Evolutionary conservation across 805 yeast species (phyloP).

Genomic region (Candida nemodendra): DNA sequence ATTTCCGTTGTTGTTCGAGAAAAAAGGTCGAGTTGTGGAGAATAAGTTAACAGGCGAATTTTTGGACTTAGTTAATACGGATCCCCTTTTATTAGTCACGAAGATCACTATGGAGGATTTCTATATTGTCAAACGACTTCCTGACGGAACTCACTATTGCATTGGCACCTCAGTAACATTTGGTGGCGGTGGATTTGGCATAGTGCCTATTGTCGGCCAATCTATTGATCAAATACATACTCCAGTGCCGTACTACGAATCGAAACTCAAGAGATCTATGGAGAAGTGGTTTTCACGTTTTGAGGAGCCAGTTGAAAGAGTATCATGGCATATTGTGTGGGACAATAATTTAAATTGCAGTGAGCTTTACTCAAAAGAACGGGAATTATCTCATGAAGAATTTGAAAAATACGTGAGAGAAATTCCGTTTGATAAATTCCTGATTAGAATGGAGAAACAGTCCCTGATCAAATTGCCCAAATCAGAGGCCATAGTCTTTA

Average conservation of each 20-base stretch:
- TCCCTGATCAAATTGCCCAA: slow-evolving; percentile 45
- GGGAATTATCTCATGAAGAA: slow-evolving; percentile 36
- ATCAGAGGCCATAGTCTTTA: slow-evolving; percentile 31
- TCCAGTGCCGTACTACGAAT: slow-evolving; percentile 48
- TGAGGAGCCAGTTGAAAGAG: slow-evolving; percentile 46
- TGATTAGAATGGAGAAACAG: slow-evolving; percentile 48
- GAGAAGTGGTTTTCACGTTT: slow-evolving; percentile 48
- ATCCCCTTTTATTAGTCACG: slow-evolving; percentile 44
- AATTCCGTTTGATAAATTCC: slow-evolving; percentile 39
- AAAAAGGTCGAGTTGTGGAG: slow-evolving; percentile 32
- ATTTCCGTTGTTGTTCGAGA: slow-evolving; percentile 44
- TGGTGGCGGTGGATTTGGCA: slow-evolving; percentile 52
- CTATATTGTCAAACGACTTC: slow-evolving; percentile 38
- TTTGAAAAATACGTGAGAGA: slow-evolving; percentile 33
- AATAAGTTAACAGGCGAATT: slow-evolving; percentile 44
- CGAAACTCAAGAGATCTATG: slow-evolving; percentile 47
- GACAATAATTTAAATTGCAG: slow-evolving; percentile 38
- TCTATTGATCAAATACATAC: slow-evolving; percentile 44
- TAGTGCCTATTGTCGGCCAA: slow-evolving; percentile 31
- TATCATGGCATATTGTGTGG: slow-evolving; percentile 52
- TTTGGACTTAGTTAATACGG: slow-evolving; percentile 43
- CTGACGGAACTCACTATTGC: slow-evolving; percentile 39
- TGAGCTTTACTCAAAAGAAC: slow-evolving; percentile 31
- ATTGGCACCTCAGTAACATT: slow-evolving; percentile 53
- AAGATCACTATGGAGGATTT: slow-evolving; percentile 52